Percentiles rank a stretch among this genome's conserved stretches.
Evolutionary conservation across 352 stramenopile species (phyloP).

Genomic region (Pythium utonaiense): DNA sequence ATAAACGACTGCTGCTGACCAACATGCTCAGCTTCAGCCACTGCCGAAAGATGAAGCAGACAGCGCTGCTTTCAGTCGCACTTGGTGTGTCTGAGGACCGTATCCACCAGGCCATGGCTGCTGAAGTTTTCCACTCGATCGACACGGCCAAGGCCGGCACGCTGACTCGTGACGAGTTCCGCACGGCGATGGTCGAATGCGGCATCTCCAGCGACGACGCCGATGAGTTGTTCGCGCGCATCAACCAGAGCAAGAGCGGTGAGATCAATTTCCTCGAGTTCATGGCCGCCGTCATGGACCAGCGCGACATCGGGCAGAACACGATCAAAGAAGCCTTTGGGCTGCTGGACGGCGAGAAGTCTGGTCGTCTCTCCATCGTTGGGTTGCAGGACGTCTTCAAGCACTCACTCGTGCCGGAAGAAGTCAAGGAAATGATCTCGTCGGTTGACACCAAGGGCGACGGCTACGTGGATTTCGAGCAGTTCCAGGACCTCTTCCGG

Average conservation of each 20-base stretch:
- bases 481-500: conserved; percentile 82
- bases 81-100: conserved; percentile 71
- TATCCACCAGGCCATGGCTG: conserved; percentile 71
- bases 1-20: conserved; percentile 64
- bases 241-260: conserved; percentile 78
- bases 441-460: conserved; percentile 83
- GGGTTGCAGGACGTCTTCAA: conserved; percentile 86
- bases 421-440: conserved; percentile 88
- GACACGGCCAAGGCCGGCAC: conserved; percentile 83
- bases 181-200: conserved; percentile 88
- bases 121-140: conserved; percentile 84
- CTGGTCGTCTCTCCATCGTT: conserved; percentile 89
- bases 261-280: conserved; percentile 96
- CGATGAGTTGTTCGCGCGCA: conserved; percentile 66
- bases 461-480: conserved; percentile 85
- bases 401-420: conserved; percentile 82
- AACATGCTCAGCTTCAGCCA: conserved; percentile 80
- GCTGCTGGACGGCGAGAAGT: conserved; percentile 88
- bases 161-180: conserved; percentile 92
- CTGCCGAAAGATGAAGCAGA: conserved; percentile 75
- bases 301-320: conserved; percentile 86
- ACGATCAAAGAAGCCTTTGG: conserved; percentile 91
- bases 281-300: conserved; percentile 92
- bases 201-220: conserved; percentile 73
- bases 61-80: conserved; percentile 62